These are phyloP conservation scores for Porcisia deanei DNA, from an alignment of 208 protist genomes.

Conservation along the genomic window DNA sequence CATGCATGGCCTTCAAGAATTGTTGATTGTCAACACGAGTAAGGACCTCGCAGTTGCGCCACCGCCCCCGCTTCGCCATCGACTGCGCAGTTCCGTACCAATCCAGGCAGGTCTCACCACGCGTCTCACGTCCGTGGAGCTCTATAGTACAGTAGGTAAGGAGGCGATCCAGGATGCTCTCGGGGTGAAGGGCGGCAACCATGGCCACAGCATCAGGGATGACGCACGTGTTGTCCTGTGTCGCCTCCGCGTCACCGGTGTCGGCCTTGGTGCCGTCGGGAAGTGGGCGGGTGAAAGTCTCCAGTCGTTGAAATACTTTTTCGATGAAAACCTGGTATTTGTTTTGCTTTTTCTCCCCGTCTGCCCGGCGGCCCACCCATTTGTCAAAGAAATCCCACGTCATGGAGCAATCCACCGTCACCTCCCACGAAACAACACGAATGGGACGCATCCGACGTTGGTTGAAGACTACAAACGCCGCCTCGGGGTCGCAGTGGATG, in stretches of 20 bases:
- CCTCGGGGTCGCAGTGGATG: slow-evolving; percentile 86
- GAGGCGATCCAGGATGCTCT: slow-evolving; percentile 59
- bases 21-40: slow-evolving; percentile 24
- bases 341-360: slow-evolving; percentile 36
- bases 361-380: slow-evolving; percentile 44
- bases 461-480: slow-evolving; percentile 79
- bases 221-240: slow-evolving; percentile 82
- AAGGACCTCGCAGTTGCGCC: slow-evolving; percentile 73
- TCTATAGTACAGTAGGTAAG: slow-evolving; percentile 76
- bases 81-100: slow-evolving; percentile 89
- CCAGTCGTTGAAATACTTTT: slow-evolving; percentile 70
- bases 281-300: slow-evolving; percentile 68
- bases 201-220: slow-evolving; percentile 83
- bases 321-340: slow-evolving; percentile 67
- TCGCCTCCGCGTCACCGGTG: slow-evolving; percentile 71
- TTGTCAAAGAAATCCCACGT: slow-evolving; percentile 73
- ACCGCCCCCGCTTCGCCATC: slow-evolving; percentile 81
- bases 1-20: slow-evolving; percentile 34
- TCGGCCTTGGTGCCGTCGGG: slow-evolving; percentile 68
- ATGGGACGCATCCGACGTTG: slow-evolving; percentile 53
- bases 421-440: slow-evolving; percentile 71
- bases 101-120: slow-evolving; percentile 73
- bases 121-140: slow-evolving; percentile 66
- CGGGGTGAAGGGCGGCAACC: slow-evolving; percentile 55
- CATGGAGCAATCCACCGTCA: slow-evolving; percentile 81